These are phyloP conservation scores for Neurospora pannonica DNA, from an alignment of 495 filamentous ascomycete genomes.

Conservation along the genomic window DNA sequence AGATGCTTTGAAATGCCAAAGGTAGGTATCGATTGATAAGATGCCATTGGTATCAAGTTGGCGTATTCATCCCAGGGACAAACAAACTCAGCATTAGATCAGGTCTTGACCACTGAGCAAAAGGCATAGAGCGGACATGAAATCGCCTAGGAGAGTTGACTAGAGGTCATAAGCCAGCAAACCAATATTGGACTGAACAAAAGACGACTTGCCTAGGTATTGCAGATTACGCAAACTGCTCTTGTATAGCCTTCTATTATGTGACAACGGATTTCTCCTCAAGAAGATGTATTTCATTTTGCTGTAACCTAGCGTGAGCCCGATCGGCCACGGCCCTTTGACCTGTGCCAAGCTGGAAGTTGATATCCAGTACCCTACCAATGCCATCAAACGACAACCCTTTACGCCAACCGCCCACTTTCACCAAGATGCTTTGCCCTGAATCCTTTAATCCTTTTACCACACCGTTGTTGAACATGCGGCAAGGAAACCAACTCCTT, in stretches of 20 bases:
- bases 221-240: too few species aligned
- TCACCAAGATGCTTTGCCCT: not conserved
- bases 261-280: not conserved
- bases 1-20: not conserved
- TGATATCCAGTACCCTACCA: constrained; percentile 8
- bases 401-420: not conserved
- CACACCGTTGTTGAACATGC: not conserved
- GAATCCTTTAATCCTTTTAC: too few species aligned
- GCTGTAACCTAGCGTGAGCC: too few species aligned
- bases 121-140: too few species aligned
- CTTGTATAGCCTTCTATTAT: not conserved
- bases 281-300: not conserved
- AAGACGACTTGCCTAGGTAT: too few species aligned
- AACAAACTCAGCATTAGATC: not conserved
- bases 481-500: not conserved
- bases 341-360: constrained; percentile 2
- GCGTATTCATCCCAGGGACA: not conserved
- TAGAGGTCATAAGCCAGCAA: too few species aligned
- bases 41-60: too few species aligned
- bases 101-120: not conserved
- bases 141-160: too few species aligned
- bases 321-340: not conserved
- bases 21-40: too few species aligned
- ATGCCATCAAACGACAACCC: not conserved
- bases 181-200: too few species aligned